phyloP scores from a whole-genome alignment of 2,329 filamentous ascomycete species.

The Diaporthe aspalathi region DNA sequence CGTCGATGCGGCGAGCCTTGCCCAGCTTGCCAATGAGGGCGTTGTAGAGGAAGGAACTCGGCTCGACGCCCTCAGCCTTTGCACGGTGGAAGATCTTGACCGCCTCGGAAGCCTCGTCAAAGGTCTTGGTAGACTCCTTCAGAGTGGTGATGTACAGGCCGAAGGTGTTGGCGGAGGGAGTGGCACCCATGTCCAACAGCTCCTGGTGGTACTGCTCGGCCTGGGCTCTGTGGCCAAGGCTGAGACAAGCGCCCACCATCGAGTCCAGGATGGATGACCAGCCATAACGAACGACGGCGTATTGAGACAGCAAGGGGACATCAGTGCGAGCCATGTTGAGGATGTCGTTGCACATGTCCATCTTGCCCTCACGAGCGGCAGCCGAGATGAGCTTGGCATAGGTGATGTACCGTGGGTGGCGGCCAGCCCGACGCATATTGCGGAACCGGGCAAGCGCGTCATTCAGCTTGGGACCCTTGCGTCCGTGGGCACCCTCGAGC shows the following conservation, averaged over 20 bases:
- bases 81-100: constrained; percentile 97
- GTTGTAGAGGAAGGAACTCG: constrained; percentile 97
- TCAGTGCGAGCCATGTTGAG: constrained; percentile 90
- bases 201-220: constrained; percentile 93
- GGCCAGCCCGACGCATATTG: constrained; percentile 91
- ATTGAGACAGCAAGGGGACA: constrained; percentile 85
- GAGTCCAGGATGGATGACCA: constrained; percentile 97
- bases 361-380: constrained; percentile 85
- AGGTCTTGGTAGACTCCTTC: constrained; percentile 96
- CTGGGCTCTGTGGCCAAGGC: constrained; percentile 80
- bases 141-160: constrained; percentile 99
- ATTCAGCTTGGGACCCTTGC: constrained; percentile 77
- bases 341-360: constrained; percentile 86
- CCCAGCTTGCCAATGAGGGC: constrained; percentile 97
- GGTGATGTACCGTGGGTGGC: constrained; percentile 94
- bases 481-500: constrained; percentile 82
- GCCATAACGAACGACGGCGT: constrained; percentile 88
- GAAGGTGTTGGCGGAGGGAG: constrained; percentile 96
- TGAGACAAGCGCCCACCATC: constrained; percentile 94
- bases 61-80: constrained; percentile 92
- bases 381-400: constrained; percentile 95
- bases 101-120: constrained; percentile 96
- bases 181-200: constrained; percentile 87
- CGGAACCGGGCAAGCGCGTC: constrained; percentile 87
- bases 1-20: constrained; percentile 96